A percentile compares a stretch with the other conserved stretches of the same genome.
These are phyloP conservation scores for Eutypa lata DNA, from an alignment of 2,329 filamentous ascomycete species.

Conservation along the genomic window DNA sequence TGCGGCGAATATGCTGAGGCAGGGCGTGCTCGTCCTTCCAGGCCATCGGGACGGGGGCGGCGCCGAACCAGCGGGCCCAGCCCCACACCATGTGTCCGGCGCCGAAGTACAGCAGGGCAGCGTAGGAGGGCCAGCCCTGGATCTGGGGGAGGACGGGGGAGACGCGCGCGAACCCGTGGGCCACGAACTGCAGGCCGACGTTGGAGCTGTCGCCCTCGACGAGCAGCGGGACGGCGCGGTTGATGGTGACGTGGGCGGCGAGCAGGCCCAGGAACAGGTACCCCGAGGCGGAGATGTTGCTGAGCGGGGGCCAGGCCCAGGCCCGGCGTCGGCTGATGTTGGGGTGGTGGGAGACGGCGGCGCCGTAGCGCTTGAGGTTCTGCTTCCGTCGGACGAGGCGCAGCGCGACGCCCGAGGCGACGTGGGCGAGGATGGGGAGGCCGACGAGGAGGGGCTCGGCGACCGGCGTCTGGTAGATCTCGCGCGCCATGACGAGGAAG, in stretches of 20 bases:
- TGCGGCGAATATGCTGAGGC: constrained; percentile 44
- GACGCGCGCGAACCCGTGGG: constrained; percentile 72
- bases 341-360: constrained; percentile 30
- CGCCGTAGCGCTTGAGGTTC: constrained; percentile 70
- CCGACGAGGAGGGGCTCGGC: constrained; percentile 78
- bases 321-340: constrained; percentile 22
- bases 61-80: constrained; percentile 74
- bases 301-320: constrained; percentile 67
- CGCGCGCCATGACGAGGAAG: constrained; percentile 85
- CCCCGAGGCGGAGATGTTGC: constrained; percentile 67
- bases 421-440: constrained; percentile 70
- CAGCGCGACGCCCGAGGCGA: constrained; percentile 72
- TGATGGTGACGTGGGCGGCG: constrained; percentile 69
- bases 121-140: constrained; percentile 67
- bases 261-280: constrained; percentile 67
- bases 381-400: constrained; percentile 72
- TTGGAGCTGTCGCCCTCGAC: constrained; percentile 85
- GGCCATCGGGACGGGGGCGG: constrained; percentile 42
- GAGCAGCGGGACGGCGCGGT: constrained; percentile 70
- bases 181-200: constrained; percentile 77
- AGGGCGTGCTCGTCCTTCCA: no score
- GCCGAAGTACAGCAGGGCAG: constrained; percentile 62
- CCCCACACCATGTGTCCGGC: constrained; percentile 83
- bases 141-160: constrained; percentile 29
- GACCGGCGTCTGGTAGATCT: constrained; percentile 83